Conservation (phyloP, 176 grass and related monocot genomes). For the Phragmites australis region DNA sequence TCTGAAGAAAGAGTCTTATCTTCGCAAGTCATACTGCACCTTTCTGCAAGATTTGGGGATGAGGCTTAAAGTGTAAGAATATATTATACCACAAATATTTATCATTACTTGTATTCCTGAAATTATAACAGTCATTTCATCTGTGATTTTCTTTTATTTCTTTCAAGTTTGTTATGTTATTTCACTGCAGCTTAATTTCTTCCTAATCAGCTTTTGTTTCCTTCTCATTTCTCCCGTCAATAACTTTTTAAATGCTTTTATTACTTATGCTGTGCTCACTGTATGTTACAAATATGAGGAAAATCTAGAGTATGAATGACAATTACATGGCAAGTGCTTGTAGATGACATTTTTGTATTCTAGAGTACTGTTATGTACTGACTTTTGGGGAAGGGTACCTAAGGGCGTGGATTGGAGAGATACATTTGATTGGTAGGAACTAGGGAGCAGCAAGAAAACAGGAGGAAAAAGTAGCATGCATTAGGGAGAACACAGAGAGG, state of each 20-base stretch:
- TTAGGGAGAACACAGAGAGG: not conserved
- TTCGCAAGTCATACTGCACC: constrained; percentile 92
- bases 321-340: not conserved
- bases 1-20: constrained; percentile 82
- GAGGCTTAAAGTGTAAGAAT: constrained; percentile 95
- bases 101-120: constrained; percentile 9
- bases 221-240: not conserved
- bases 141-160: not conserved
- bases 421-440: not conserved
- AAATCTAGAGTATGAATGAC: not conserved
- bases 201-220: not conserved
- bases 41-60: constrained; percentile 96
- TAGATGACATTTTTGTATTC: not conserved
- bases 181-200: not conserved
- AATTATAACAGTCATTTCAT: constrained; percentile 21
- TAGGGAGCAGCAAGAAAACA: not conserved
- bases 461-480: not conserved
- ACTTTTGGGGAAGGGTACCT: not conserved
- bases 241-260: not conserved
- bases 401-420: not conserved
- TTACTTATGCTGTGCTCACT: constrained; percentile 4
- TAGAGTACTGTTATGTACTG: not conserved
- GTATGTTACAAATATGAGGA: not conserved
- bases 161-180: not conserved
- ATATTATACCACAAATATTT: not conserved